Percentiles rank a stretch among this genome's conserved stretches.
Conservation (phyloP, 495 filamentous ascomycete genomes). For the Hyaloscypha bicolor region DNA sequence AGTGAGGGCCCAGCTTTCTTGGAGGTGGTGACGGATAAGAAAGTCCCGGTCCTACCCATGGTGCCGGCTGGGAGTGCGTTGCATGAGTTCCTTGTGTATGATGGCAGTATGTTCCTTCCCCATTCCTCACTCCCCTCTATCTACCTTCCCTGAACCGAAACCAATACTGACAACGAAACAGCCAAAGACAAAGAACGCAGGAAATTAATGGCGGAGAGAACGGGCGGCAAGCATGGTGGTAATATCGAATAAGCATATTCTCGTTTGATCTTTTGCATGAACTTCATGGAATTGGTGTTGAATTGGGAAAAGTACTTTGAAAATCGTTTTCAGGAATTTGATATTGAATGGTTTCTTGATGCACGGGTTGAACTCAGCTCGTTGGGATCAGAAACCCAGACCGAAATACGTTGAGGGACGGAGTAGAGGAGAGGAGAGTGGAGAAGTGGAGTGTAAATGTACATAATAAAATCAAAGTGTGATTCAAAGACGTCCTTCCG, state of each 20-base stretch:
- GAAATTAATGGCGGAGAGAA: conserved; percentile 70
- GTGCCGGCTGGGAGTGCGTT: conserved; percentile 84
- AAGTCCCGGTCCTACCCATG: conserved; percentile 98
- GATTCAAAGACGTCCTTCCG: too few species aligned
- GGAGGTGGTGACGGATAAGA: conserved; percentile 70
- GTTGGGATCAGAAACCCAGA: too few species aligned
- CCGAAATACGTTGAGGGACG: too few species aligned
- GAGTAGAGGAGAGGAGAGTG: too few species aligned
- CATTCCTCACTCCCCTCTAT: conserved; percentile 20
- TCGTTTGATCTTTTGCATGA: background rate
- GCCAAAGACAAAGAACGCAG: conserved; percentile 75
- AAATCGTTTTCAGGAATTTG: too few species aligned
- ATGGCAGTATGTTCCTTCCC: conserved; percentile 60
- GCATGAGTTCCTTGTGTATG: conserved; percentile 93
- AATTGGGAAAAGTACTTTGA: background rate
- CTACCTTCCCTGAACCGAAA: background rate
- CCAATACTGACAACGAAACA: conserved; percentile 30
- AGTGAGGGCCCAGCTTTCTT: conserved; percentile 77
- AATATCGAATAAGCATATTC: background rate
- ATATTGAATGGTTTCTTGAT: too few species aligned
- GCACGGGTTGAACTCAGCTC: too few species aligned
- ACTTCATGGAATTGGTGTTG: background rate
- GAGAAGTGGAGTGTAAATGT: too few species aligned
- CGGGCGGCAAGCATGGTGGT: conserved; percentile 51
- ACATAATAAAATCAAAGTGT: too few species aligned